Evolutionary conservation across 2,329 filamentous ascomycete genomes (phyloP).

Genomic region (Akanthomyces uredinophilus): DNA sequence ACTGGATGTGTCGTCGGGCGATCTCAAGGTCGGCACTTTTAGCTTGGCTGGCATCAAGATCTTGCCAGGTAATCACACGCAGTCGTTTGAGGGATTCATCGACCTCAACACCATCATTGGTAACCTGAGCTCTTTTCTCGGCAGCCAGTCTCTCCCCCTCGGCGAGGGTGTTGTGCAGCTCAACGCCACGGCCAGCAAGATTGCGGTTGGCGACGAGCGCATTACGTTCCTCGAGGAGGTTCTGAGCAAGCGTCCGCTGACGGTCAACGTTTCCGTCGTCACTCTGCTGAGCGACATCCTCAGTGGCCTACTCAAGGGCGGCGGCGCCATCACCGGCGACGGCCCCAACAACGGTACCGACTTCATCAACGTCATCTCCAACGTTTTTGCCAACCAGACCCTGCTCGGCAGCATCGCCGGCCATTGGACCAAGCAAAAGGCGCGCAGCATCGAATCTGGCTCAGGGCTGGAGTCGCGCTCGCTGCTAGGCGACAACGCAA

Average conservation of each 20-base stretch:
- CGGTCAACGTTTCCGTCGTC: conserved; percentile 32
- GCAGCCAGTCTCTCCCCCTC: conserved; percentile 32
- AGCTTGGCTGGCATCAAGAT: conserved; percentile 35
- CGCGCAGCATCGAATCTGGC: conserved; percentile 16
- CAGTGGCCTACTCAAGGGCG: conserved; percentile 26
- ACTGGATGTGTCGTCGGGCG: conserved; percentile 37
- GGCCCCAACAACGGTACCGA: conserved; percentile 9
- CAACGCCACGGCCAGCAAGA: conserved; percentile 36
- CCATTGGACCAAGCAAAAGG: conserved; percentile 28
- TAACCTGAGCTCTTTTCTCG: conserved; percentile 38
- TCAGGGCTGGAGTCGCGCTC: conserved; percentile 18
- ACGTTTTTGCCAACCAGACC: conserved; percentile 35
- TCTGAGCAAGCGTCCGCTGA: conserved; percentile 34
- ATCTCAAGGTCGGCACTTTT: conserved; percentile 35
- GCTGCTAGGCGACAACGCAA: conserved; percentile 19
- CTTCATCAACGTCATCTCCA: conserved; percentile 17
- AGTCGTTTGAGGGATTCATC: conserved; percentile 36
- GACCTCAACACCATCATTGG: conserved; percentile 35
- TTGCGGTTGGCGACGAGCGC: conserved; percentile 36
- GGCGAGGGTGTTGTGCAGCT: conserved; percentile 36
- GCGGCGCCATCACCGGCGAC: background rate
- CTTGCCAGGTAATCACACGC: conserved; percentile 38
- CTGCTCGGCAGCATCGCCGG: conserved; percentile 32
- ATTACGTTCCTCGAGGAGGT: conserved; percentile 41
- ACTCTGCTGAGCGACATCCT: conserved; percentile 34